phyloP scores from a whole-genome alignment of 352 stramenopile species.

The Achlya hypogyna region DNA sequence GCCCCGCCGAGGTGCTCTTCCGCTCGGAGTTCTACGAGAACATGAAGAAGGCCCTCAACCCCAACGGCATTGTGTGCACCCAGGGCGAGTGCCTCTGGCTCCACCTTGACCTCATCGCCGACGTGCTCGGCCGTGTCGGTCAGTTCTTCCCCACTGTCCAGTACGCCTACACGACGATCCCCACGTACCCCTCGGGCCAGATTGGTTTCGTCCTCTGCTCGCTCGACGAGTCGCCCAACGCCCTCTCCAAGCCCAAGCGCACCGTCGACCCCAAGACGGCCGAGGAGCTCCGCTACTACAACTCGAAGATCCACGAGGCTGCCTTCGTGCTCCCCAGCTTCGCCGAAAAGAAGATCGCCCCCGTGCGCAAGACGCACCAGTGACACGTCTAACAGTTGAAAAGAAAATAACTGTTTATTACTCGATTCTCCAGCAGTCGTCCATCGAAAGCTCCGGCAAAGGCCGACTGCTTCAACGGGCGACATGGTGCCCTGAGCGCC shows the following conservation, averaged over 20 bases:
- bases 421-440: too few species aligned
- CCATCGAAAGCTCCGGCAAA: too few species aligned
- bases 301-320: slow-evolving; percentile 86
- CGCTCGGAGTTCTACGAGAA: slow-evolving; percentile 91
- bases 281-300: slow-evolving; percentile 92
- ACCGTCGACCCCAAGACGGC: slow-evolving; percentile 40
- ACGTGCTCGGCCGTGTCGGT: slow-evolving; percentile 88
- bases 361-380: slow-evolving; percentile 78
- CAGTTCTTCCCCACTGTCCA: slow-evolving; percentile 91
- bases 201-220: slow-evolving; percentile 97
- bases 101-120: slow-evolving; percentile 94
- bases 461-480: too few species aligned
- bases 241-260: slow-evolving; percentile 63
- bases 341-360: slow-evolving; percentile 75
- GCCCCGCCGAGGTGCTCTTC: slow-evolving; percentile 93
- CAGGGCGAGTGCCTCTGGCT: slow-evolving; percentile 98
- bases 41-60: slow-evolving; percentile 86
- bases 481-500: too few species aligned
- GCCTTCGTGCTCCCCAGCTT: slow-evolving; percentile 96
- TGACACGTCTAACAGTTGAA: too few species aligned
- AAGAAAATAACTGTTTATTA: too few species aligned
- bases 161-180: slow-evolving; percentile 98
- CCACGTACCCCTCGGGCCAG: slow-evolving; percentile 97
- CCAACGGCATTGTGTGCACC: slow-evolving; percentile 81
- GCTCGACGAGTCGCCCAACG: slow-evolving; percentile 43